These are phyloP conservation scores for Eucalyptus dawsonii DNA, from an alignment of 345 rosid genomes.

Conservation along the genomic window DNA sequence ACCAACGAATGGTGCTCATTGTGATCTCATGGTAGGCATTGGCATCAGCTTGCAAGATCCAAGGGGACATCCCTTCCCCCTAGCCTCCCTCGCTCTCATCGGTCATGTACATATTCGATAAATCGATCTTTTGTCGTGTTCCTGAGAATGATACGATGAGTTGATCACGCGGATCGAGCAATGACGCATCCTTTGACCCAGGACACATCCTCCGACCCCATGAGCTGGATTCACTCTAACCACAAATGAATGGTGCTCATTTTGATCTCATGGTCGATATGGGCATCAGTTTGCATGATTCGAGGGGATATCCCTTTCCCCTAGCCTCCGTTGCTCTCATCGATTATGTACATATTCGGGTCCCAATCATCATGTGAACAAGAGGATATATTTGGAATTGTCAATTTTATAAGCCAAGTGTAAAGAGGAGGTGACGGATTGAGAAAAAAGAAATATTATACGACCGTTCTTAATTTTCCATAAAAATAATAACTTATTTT, in stretches of 20 bases:
- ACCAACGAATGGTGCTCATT: neutral
- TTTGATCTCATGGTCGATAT: too few relatives aligned
- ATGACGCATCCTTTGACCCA: accelerated
- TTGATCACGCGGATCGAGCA: neutral
- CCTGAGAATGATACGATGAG: neutral
- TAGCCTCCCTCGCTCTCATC: too few relatives aligned
- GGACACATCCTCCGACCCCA: neutral
- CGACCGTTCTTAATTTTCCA: accelerated
- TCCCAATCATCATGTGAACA: neutral
- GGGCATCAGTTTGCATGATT: neutral
- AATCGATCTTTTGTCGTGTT: neutral
- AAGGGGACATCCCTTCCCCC: too few relatives aligned
- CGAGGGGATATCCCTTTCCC: too few relatives aligned
- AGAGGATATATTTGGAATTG: too few relatives aligned
- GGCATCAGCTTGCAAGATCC: too few relatives aligned
- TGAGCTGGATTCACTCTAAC: neutral
- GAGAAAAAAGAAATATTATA: too few relatives aligned
- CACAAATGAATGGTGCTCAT: neutral
- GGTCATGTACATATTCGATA: too few relatives aligned
- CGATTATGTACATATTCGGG: neutral
- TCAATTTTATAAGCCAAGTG: too few relatives aligned
- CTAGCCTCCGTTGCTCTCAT: neutral
- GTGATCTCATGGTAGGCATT: too few relatives aligned
- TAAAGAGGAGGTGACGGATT: too few relatives aligned
- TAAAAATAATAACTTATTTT: accelerated